A percentile compares a stretch with the other conserved stretches of the same genome.
Evolutionary conservation across 2,329 filamentous ascomycete genomes (phyloP).

Genomic region (Nemania abortiva): DNA sequence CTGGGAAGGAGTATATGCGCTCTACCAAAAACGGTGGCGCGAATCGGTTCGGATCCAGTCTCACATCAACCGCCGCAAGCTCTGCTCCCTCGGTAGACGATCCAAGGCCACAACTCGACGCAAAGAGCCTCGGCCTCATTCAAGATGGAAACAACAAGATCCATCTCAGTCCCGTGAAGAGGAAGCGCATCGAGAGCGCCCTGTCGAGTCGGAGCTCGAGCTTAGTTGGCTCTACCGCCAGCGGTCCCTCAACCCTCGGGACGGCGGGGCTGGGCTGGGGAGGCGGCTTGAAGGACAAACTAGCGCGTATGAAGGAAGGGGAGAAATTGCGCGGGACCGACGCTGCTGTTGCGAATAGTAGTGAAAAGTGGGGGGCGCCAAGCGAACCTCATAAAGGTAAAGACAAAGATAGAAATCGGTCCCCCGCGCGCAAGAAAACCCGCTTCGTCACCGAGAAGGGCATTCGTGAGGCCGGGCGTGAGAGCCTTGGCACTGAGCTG

Average conservation of each 20-base stretch:
- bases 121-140: slow-evolving; percentile 59
- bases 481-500: slow-evolving; percentile 73
- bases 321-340: slow-evolving; percentile 58
- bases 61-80: slow-evolving; percentile 13
- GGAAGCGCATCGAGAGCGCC: slow-evolving; percentile 68
- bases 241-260: slow-evolving; percentile 3
- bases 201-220: slow-evolving; percentile 49
- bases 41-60: slow-evolving; percentile 32
- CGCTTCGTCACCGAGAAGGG: slow-evolving; percentile 83
- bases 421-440: slow-evolving; percentile 76
- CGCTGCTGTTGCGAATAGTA: not conserved
- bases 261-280: slow-evolving; percentile 68
- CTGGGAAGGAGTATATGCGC: slow-evolving; percentile 77
- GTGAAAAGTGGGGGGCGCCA: not conserved
- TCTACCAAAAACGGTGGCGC: slow-evolving; percentile 24
- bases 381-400: not conserved
- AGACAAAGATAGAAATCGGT: slow-evolving; percentile 48
- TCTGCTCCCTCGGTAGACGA: slow-evolving; percentile 38
- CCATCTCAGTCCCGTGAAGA: slow-evolving; percentile 70
- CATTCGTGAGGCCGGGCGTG: slow-evolving; percentile 80
- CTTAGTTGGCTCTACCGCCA: slow-evolving; percentile 2
- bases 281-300: slow-evolving; percentile 64
- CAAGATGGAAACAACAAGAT: slow-evolving; percentile 58
- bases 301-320: slow-evolving; percentile 72
- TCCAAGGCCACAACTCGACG: slow-evolving; percentile 56